phyloP scores from a whole-genome alignment of 2,329 filamentous ascomycete genomes.

The Ilyonectria robusta region DNA sequence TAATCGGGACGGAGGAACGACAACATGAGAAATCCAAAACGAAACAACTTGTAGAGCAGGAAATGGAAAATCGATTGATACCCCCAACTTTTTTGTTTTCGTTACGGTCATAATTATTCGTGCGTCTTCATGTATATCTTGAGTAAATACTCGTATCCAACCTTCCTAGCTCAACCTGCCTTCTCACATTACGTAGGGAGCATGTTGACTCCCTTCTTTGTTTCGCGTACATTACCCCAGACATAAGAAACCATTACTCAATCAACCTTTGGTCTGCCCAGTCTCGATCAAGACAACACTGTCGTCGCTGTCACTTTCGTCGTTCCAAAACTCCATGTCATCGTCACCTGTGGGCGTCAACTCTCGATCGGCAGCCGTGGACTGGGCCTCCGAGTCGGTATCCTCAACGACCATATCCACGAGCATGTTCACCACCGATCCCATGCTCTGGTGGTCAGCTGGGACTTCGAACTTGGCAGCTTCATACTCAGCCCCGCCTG shows the following conservation, averaged over 20 bases:
- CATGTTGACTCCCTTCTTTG: slow-evolving; percentile 6
- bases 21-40: background rate
- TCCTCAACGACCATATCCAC: slow-evolving; percentile 46
- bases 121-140: slow-evolving; percentile 17
- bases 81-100: slow-evolving; percentile 19
- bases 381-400: slow-evolving; percentile 33
- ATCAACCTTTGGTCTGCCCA: background rate
- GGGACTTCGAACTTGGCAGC: slow-evolving; percentile 54
- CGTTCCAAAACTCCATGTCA: slow-evolving; percentile 25
- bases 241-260: background rate
- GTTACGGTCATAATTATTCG: slow-evolving; percentile 5
- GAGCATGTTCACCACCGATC: slow-evolving; percentile 42
- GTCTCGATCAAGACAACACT: slow-evolving; percentile 23
- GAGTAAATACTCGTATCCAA: background rate
- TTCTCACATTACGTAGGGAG: background rate
- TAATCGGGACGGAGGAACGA: slow-evolving; percentile 7
- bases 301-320: slow-evolving; percentile 23
- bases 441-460: slow-evolving; percentile 47
- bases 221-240: slow-evolving; percentile 15
- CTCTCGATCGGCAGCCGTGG: slow-evolving; percentile 24
- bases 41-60: background rate
- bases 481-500: slow-evolving; percentile 50
- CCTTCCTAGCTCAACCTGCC: background rate
- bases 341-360: slow-evolving; percentile 23
- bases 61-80: slow-evolving; percentile 29